Evolutionary conservation across 2,329 filamentous ascomycete species (phyloP).

Genomic region (Chaetothyriales sp.): DNA sequence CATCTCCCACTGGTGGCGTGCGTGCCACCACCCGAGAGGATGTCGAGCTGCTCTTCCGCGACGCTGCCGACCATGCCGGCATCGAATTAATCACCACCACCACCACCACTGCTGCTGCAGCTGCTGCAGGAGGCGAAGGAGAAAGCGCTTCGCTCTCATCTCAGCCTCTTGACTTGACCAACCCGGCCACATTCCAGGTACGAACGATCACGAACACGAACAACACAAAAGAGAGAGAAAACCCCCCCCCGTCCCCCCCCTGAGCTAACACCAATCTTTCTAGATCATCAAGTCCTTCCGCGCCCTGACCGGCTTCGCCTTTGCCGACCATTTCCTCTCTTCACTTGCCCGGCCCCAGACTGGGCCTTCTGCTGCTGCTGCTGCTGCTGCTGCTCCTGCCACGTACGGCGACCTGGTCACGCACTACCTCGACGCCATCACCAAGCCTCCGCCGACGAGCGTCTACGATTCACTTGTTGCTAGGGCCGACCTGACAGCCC

Average conservation of each 20-base stretch:
- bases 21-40: slow-evolving; percentile 13
- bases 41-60: not conserved
- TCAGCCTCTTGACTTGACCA: not conserved
- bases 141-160: not conserved
- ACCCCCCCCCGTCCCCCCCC: no score
- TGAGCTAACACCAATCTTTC: slow-evolving; percentile 13
- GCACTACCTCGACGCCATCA: not conserved
- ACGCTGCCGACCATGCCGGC: slow-evolving; percentile 30
- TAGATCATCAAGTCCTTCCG: slow-evolving; percentile 23
- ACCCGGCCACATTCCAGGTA: not conserved
- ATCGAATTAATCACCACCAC: slow-evolving; percentile 35
- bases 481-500: slow-evolving; percentile 1
- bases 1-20: slow-evolving; percentile 30
- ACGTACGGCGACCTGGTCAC: slow-evolving; percentile 1
- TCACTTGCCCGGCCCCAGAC: slow-evolving; percentile 26
- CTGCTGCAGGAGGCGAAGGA: slow-evolving; percentile 25
- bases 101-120: no score
- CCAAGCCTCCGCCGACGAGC: not conserved
- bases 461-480: slow-evolving; percentile 1
- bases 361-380: slow-evolving; percentile 7
- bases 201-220: no score
- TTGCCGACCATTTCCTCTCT: slow-evolving; percentile 8
- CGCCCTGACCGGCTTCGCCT: slow-evolving; percentile 16
- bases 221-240: not conserved
- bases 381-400: slow-evolving; percentile 8